Conservation (phyloP, 495 filamentous ascomycete species). For the Penicillium goetzii region DNA sequence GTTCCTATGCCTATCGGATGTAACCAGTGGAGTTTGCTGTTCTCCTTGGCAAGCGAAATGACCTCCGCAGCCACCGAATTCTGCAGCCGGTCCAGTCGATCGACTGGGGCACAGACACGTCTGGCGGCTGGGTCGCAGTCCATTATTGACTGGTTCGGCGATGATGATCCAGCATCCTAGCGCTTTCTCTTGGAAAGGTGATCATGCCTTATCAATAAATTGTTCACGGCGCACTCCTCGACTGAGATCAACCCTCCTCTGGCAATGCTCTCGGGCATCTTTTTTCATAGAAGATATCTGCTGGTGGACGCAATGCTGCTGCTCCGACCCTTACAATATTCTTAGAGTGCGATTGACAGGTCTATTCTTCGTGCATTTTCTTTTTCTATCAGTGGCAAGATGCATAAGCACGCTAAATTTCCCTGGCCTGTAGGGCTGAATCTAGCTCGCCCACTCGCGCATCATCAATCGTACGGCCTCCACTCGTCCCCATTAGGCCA, state of each 20-base stretch:
- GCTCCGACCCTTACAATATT: background rate
- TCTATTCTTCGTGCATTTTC: background rate
- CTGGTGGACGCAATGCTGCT: background rate
- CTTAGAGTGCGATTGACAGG: background rate
- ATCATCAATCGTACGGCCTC: constrained; percentile 12
- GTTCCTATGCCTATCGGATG: constrained; percentile 28
- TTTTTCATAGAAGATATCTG: background rate
- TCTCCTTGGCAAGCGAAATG: constrained; percentile 18
- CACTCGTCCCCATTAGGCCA: constrained; percentile 3
- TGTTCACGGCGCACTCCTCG: background rate
- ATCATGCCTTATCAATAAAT: background rate
- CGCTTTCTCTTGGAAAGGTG: no score
- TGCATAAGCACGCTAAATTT: constrained; percentile 21
- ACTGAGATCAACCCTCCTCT: background rate
- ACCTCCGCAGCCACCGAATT: constrained; percentile 8
- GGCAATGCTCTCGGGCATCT: background rate
- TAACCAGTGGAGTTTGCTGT: constrained; percentile 21
- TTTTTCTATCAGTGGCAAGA: background rate
- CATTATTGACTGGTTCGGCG: background rate
- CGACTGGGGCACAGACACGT: constrained; percentile 1
- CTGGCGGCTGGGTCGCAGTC: background rate
- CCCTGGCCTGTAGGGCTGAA: constrained; percentile 31
- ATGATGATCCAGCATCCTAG: background rate
- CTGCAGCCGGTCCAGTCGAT: background rate
- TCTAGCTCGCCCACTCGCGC: constrained; percentile 23